phyloP scores from a whole-genome alignment of 495 filamentous ascomycete species.

The Penicillium lagena region DNA sequence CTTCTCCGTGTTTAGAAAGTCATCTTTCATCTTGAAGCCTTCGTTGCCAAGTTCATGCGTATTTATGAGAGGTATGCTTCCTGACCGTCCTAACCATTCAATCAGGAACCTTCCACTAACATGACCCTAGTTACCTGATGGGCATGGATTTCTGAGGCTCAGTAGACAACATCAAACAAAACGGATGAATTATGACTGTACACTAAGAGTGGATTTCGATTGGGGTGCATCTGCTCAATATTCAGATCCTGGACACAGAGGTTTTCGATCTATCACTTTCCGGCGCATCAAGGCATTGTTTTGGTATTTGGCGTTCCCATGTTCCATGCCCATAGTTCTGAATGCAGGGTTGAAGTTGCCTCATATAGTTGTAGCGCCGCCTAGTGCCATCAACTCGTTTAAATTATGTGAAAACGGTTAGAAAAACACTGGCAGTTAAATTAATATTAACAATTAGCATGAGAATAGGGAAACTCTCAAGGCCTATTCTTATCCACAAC shows the following conservation, averaged over 20 bases:
- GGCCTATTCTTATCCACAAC: too few relatives aligned
- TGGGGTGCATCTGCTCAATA: too few relatives aligned
- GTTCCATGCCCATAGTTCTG: background rate
- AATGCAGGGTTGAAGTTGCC: too few relatives aligned
- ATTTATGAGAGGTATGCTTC: slow-evolving; percentile 67
- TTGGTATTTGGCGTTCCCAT: slow-evolving; percentile 1
- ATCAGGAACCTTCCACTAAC: slow-evolving; percentile 12
- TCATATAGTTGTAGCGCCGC: too few relatives aligned
- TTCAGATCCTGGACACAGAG: too few relatives aligned
- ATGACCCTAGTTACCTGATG: slow-evolving; percentile 64
- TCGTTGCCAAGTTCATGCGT: slow-evolving; percentile 97
- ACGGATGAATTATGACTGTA: slow-evolving; percentile 32
- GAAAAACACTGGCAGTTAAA: too few relatives aligned
- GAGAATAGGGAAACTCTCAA: too few relatives aligned
- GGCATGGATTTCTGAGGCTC: slow-evolving; percentile 66
- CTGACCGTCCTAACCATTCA: background rate
- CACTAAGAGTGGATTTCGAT: slow-evolving; percentile 4
- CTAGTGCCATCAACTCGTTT: too few relatives aligned
- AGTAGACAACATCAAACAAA: slow-evolving; percentile 9
- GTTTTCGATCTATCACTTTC: too few relatives aligned
- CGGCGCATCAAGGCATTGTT: slow-evolving; percentile 13
- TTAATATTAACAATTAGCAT: too few relatives aligned
- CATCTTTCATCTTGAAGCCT: slow-evolving; percentile 96
- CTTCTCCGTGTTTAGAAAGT: slow-evolving; percentile 56
- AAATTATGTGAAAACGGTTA: too few relatives aligned